These are phyloP conservation scores for Pinus taeda DNA, from an alignment of 75 land plant species.

Conservation along the genomic window DNA sequence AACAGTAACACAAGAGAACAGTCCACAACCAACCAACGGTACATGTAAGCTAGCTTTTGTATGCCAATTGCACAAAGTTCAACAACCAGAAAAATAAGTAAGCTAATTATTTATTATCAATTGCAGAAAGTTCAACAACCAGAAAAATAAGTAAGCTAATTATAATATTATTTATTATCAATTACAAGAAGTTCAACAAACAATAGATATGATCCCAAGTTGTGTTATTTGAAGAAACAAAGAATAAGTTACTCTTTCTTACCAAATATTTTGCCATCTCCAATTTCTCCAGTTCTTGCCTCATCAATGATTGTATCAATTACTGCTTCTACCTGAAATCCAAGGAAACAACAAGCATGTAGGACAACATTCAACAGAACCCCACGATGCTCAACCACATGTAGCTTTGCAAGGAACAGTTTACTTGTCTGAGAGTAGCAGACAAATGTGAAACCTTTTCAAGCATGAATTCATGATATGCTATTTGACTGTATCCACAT, in stretches of 20 bases:
- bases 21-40: no score
- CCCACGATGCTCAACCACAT: background rate
- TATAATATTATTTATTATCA: no score
- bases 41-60: no score
- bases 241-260: constrained; percentile 12
- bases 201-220: no score
- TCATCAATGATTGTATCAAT: constrained; percentile 76
- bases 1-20: no score
- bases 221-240: no score
- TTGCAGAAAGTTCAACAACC: no score
- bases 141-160: no score
- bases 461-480: background rate
- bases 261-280: constrained; percentile 94
- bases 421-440: background rate
- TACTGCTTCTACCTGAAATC: constrained; percentile 70
- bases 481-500: background rate
- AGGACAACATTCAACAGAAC: background rate
- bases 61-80: no score
- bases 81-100: no score
- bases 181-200: no score
- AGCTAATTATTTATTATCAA: no score
- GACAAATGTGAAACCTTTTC: background rate
- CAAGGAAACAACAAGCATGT: constrained; percentile 1
- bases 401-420: background rate
- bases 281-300: constrained; percentile 93